phyloP scores from a whole-genome alignment of 257 asterid species.

The Lavandula angustifolia region DNA sequence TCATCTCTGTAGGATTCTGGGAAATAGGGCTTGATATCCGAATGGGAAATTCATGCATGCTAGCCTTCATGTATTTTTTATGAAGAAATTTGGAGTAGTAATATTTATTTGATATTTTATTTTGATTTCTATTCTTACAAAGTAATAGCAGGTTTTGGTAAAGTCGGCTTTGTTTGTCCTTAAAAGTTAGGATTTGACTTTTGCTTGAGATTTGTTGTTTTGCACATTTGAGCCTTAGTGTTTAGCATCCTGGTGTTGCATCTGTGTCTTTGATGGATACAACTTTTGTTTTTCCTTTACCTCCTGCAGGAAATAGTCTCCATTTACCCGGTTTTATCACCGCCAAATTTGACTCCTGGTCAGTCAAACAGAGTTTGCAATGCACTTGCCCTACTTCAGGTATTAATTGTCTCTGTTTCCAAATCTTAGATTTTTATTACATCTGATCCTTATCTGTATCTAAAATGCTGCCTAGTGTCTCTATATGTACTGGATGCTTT shows the following conservation, averaged over 20 bases:
- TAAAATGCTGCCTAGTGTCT: not conserved
- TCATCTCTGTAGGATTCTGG: not conserved
- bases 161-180: constrained; percentile 13
- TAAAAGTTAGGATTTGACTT: not conserved
- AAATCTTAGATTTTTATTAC: not conserved
- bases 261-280: not conserved
- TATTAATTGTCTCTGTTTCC: constrained; percentile 28
- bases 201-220: constrained; percentile 7
- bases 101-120: not conserved
- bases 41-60: constrained; percentile 17
- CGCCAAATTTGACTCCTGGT: constrained; percentile 88
- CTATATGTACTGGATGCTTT: not conserved
- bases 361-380: constrained; percentile 96
- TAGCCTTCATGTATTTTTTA: not conserved
- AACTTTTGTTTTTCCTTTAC: constrained; percentile 15
- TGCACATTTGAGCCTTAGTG: constrained; percentile 15
- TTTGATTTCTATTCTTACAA: not conserved
- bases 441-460: not conserved
- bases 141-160: not conserved
- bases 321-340: constrained; percentile 91
- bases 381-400: constrained; percentile 99
- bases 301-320: constrained; percentile 84
- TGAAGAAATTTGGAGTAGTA: not conserved
- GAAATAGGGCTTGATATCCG: constrained; percentile 14
- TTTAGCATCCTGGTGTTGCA: constrained; percentile 14